Conservation (phyloP, 164 flowering plant species). For the Magnolia kwangsiensis region DNA sequence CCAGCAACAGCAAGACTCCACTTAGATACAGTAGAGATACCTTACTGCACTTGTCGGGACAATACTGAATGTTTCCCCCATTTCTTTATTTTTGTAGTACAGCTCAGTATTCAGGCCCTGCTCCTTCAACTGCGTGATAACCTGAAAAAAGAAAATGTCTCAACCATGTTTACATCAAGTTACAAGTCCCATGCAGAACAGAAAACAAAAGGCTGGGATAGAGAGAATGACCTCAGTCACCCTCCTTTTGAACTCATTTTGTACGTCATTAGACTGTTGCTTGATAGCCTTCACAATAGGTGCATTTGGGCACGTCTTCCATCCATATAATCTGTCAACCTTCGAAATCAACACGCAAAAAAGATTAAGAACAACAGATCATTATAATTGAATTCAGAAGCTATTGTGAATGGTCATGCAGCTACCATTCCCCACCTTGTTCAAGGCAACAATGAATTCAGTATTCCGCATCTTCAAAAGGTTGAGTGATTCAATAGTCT, state of each 20-base stretch:
- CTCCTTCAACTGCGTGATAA: constrained; percentile 77
- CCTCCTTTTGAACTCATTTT: constrained; percentile 75
- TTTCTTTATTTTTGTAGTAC: constrained; percentile 88
- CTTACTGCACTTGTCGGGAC: constrained; percentile 97
- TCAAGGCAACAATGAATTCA: constrained; percentile 90
- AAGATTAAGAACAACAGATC: not conserved
- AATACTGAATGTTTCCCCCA: constrained; percentile 86
- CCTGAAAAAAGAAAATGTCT: constrained; percentile 29
- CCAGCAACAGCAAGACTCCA: not conserved
- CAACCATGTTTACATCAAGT: not conserved
- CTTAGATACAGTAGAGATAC: constrained; percentile 22
- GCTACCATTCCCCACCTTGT: constrained; percentile 51
- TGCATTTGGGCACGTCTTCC: constrained; percentile 79
- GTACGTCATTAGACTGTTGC: constrained; percentile 80
- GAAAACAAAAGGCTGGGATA: not conserved
- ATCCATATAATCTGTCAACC: constrained; percentile 95
- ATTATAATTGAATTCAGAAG: not conserved
- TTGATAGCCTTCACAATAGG: constrained; percentile 79
- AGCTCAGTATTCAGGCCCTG: constrained; percentile 90
- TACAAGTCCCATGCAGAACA: not conserved
- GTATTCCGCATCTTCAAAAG: constrained; percentile 93
- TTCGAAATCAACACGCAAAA: constrained; percentile 22
- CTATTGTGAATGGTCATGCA: not conserved
- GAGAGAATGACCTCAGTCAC: constrained; percentile 45
- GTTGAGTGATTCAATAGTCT: constrained; percentile 93